Base-by-base conservation (phyloP, 2,329 filamentous ascomycete genomes). In the Fusarium decemcellulare region DNA sequence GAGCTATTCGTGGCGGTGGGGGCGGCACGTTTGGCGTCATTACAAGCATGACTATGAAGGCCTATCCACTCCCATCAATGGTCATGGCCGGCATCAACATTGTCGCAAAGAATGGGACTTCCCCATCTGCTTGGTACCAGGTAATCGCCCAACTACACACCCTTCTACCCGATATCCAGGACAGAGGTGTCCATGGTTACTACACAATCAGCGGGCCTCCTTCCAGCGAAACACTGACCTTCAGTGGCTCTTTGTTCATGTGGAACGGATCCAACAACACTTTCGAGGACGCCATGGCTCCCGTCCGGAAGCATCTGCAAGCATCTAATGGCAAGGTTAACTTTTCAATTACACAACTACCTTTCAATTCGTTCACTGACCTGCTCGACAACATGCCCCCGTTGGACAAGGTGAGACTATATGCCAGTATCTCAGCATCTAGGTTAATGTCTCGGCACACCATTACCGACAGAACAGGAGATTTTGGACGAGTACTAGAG, bases 1-100 rank as follows among this genome's bases (percentile, higher is more conserved):
- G 50, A 32, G 58, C 58, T 4, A 55, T 60, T 12, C 50, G 58
- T 7, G 58, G 58, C 5, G 50, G 58, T 3, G 58, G 58, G 1
- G 50, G 58, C 3, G 58, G 58, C 7, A 54, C 58, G 2, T 60
- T 55, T 34, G 58, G 58, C 39, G 50, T 60, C 43, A 54, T 60
- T 8, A 60, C 50, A 5, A 48, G n/a, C 1, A 6, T 60, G 2
- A 60, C 29, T 6, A 27, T 60, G 2, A 60, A 60, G 14, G 42
- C 58, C 3, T 55, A 60, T 48, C 42, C 48, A 1, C 10, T 30
- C 18, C 46, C 55, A 0, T 0, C 27, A 0, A 1, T 59, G 12
- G 27, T 52, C 3, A 43, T 54, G 9, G 42, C 16, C 11, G 34
- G 7, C 4, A 40, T 42, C 14, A 30, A 36, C 8, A 42, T 30